A percentile compares a stretch with the other conserved stretches of the same genome.
Evolutionary conservation across 495 filamentous ascomycete genomes (phyloP).

Genomic region (Copromyces sp.): DNA sequence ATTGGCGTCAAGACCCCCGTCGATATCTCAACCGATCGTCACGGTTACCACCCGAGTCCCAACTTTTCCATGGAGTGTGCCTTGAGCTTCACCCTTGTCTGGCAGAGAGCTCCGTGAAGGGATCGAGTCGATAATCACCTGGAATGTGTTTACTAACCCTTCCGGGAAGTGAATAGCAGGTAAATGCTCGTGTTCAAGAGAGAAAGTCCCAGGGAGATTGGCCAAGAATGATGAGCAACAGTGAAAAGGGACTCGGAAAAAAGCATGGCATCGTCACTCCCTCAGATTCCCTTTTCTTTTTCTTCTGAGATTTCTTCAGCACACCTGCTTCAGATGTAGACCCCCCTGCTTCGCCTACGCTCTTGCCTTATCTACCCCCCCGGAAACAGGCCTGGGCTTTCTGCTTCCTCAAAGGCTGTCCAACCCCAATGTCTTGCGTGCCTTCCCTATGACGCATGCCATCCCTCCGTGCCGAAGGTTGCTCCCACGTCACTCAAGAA

Average conservation of each 20-base stretch:
- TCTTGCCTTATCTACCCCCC: not conserved
- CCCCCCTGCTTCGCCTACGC: not conserved
- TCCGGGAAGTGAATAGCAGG: not conserved
- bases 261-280: not conserved
- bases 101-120: not conserved
- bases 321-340: not conserved
- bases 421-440: slow-evolving; percentile 1
- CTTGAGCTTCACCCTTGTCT: not conserved
- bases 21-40: slow-evolving; percentile 3
- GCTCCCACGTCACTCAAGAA: slow-evolving; percentile 2
- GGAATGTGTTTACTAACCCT: not conserved
- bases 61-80: not conserved
- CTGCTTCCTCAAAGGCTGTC: not conserved
- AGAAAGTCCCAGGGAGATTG: not conserved
- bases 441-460: slow-evolving; percentile 15
- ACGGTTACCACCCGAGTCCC: not conserved
- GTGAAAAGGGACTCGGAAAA: not conserved
- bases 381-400: not conserved
- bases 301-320: not conserved
- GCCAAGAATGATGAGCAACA: not conserved
- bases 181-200: not conserved
- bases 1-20: not conserved
- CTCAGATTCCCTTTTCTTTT: not conserved
- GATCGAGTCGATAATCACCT: not conserved
- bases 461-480: not conserved